Base-by-base conservation (phyloP, 2,329 filamentous ascomycete genomes). In the Sporothrix inflata region DNA sequence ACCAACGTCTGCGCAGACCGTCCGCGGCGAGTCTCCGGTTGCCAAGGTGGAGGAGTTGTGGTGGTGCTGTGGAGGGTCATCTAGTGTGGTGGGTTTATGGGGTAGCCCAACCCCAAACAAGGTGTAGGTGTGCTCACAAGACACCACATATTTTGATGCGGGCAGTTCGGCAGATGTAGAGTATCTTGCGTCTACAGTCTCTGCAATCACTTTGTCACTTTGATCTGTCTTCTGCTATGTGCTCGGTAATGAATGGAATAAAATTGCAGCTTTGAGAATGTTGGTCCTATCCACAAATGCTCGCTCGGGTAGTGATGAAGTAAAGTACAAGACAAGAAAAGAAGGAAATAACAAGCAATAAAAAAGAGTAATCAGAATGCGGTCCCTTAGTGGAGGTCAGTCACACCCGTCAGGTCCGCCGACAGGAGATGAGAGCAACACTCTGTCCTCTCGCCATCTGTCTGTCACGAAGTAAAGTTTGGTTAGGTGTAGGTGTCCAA, bases 261-360 rank as follows among this genome's bases (percentile, higher is more conserved):
- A 69, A 47, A 69, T 60, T 60, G 51, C 51, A 60, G 67, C 67
- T 60, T 60, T 69, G 67, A 69, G 51, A 60, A 69, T 60, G 67
- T 57, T 69, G 66, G 66, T 69, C 66, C 66, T 69, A 57, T 69
- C 66, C 66, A 57, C 66, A 69, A 57, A 69, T 69, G 66, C 66
- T 69, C 66, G 66, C 66, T 69, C 19, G 34, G 34, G 66, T 57
- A 69, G 30, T 49, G 14, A 21, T 49, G 14, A 21, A n/a, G 24
- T 9, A 61, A 19, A 69, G 38, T 34, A 42, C 21, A 69, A 5
- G n/a, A 19, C 5, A 34, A 4, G 24, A 69, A 4, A 27, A 45
- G 40, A 47, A 47, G 7, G 40, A 19, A 45, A 49, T 16, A n/a
- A 30, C 21, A 55, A 70, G 49, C 4, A 57, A 30, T 60, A 70